These are phyloP conservation scores for Bretschneidera sinensis DNA, from an alignment of 345 rosid genomes.

Conservation along the genomic window DNA sequence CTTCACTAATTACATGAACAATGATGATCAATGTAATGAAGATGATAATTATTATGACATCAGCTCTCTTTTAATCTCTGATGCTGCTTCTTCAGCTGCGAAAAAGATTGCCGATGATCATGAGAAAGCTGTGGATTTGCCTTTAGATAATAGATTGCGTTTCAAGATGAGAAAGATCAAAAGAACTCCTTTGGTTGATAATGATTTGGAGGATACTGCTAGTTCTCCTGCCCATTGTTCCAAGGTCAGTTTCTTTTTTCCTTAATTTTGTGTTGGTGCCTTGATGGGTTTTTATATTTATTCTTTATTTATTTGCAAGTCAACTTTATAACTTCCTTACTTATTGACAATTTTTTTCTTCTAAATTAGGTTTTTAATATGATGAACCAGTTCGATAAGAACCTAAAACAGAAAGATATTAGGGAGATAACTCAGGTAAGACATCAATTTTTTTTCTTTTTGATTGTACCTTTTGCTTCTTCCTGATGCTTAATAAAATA, in stretches of 20 bases:
- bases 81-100: constrained; percentile 27
- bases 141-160: neutral
- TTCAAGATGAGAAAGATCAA: neutral
- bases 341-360: too few relatives aligned
- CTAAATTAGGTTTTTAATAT: constrained; percentile 24
- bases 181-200: neutral
- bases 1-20: neutral
- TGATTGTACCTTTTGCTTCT: too few relatives aligned
- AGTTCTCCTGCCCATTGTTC: constrained; percentile 28
- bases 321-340: too few relatives aligned
- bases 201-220: constrained; percentile 26
- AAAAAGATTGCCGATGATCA: neutral
- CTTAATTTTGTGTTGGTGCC: too few relatives aligned
- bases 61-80: constrained; percentile 26
- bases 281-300: neutral
- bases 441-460: too few relatives aligned
- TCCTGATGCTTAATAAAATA: too few relatives aligned
- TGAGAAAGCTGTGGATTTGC: neutral
- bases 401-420: too few relatives aligned
- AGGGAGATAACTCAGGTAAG: constrained; percentile 22
- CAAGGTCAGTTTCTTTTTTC: constrained; percentile 17
- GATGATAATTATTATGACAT: constrained; percentile 9
- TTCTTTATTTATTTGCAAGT: neutral
- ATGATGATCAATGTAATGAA: constrained; percentile 12
- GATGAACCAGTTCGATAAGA: constrained; percentile 29